Evolutionary conservation across 2,329 filamentous ascomycete genomes (phyloP).

Genomic region (Penicillium hesseltinei): DNA sequence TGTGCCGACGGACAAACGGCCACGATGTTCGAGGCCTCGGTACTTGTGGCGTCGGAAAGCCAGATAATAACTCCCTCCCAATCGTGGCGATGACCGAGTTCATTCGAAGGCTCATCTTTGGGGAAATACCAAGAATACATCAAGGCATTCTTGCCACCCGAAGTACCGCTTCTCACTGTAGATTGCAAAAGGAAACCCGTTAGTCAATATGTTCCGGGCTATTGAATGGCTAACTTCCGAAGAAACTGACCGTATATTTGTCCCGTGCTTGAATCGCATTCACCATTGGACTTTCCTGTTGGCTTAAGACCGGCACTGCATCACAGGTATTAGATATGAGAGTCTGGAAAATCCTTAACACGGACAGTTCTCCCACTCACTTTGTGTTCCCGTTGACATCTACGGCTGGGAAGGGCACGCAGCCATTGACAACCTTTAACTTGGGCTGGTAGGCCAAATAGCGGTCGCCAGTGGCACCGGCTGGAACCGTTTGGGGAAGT

Average conservation of each 20-base stretch:
- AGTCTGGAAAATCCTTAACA: neutral
- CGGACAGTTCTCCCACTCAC: slow-evolving; percentile 37
- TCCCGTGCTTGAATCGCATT: slow-evolving; percentile 47
- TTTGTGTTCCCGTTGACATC: slow-evolving; percentile 57
- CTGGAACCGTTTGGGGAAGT: slow-evolving; percentile 55
- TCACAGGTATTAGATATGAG: neutral
- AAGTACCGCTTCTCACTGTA: slow-evolving; percentile 41
- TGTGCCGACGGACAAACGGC: slow-evolving; percentile 56
- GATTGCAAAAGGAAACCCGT: neutral
- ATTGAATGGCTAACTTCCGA: neutral
- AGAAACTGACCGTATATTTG: slow-evolving; percentile 47
- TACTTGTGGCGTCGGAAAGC: slow-evolving; percentile 42
- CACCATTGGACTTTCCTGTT: slow-evolving; percentile 39
- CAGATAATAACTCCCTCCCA: slow-evolving; percentile 58
- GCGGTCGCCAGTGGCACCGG: slow-evolving; percentile 46
- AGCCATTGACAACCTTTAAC: slow-evolving; percentile 57
- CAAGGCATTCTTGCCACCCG: slow-evolving; percentile 46
- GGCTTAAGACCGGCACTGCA: slow-evolving; percentile 46
- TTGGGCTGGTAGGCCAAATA: slow-evolving; percentile 58
- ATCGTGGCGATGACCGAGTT: slow-evolving; percentile 54
- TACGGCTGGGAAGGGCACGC: slow-evolving; percentile 63
- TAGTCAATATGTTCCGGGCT: neutral
- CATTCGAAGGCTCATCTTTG: slow-evolving; percentile 48
- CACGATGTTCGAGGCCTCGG: slow-evolving; percentile 41
- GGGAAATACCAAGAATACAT: slow-evolving; percentile 56